phyloP scores from a whole-genome alignment of 2,329 filamentous ascomycete genomes.

The Trichoderma citrinoviride region DNA sequence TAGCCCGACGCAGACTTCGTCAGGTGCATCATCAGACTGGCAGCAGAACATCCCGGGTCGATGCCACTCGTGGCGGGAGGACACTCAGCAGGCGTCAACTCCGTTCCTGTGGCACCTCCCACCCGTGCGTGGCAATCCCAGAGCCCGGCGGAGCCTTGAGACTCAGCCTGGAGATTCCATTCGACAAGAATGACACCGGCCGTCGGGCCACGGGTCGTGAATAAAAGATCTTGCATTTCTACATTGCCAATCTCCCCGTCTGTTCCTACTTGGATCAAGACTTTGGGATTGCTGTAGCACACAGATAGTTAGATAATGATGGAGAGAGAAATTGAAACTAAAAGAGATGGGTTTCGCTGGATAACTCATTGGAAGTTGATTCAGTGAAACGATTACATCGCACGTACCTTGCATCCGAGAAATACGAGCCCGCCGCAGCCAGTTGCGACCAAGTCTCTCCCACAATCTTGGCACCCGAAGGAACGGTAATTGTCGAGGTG shows the following conservation, averaged over 20 bases:
- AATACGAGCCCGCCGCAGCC: not conserved
- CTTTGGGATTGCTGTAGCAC: not conserved
- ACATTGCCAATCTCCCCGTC: constrained; percentile 36
- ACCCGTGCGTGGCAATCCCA: constrained; percentile 68
- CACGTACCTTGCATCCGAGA: no score
- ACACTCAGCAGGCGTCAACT: constrained; percentile 61
- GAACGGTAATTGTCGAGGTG: not conserved
- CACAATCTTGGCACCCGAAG: not conserved
- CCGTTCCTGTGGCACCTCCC: constrained; percentile 65
- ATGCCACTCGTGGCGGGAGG: constrained; percentile 47
- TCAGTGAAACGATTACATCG: no score
- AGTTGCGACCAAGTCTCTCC: constrained; percentile 13
- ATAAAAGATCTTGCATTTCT: constrained; percentile 67
- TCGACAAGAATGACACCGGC: constrained; percentile 67
- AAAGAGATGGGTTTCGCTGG: no score
- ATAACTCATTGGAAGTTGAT: no score
- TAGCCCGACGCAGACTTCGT: constrained; percentile 45
- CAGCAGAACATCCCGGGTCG: constrained; percentile 57
- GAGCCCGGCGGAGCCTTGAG: constrained; percentile 30
- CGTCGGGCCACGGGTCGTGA: constrained; percentile 62
- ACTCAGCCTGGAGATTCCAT: constrained; percentile 48
- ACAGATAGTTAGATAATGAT: no score
- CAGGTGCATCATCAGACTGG: constrained; percentile 50
- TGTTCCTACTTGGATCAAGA: not conserved
- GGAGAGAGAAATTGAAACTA: no score